These are phyloP conservation scores for Neckera pumila DNA, from an alignment of 225 moss, liverwort and hornwort species.

Conservation along the genomic window DNA sequence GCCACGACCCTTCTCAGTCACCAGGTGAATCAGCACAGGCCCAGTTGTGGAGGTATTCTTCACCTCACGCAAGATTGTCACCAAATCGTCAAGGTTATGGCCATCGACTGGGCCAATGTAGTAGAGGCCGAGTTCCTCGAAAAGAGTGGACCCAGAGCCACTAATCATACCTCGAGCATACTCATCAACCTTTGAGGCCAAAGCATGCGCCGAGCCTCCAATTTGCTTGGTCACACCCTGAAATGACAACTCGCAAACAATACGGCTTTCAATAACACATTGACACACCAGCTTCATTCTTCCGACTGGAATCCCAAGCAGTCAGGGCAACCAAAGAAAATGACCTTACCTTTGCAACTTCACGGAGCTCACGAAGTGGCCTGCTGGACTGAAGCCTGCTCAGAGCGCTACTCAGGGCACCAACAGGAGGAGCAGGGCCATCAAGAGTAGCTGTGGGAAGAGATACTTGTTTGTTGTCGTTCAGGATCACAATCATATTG, in stretches of 20 bases:
- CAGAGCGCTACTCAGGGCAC: constrained; percentile 43
- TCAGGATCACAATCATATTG: constrained; percentile 51
- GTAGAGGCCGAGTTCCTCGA: constrained; percentile 53
- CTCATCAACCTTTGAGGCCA: constrained; percentile 51
- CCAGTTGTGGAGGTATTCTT: constrained; percentile 43
- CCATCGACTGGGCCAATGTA: constrained; percentile 54
- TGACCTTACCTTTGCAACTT: constrained; percentile 30
- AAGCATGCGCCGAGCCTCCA: constrained; percentile 34
- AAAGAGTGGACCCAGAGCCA: constrained; percentile 52
- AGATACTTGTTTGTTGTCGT: constrained; percentile 48
- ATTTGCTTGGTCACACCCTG: constrained; percentile 56
- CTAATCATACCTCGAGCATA: constrained; percentile 59
- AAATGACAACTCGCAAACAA: not conserved
- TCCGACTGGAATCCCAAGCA: not conserved
- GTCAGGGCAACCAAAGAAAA: not conserved
- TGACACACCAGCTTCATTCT: not conserved
- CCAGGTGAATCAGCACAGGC: constrained; percentile 48
- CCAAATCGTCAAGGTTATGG: constrained; percentile 53
- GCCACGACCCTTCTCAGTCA: constrained; percentile 46
- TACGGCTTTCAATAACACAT: not conserved
- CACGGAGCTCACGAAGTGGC: constrained; percentile 51
- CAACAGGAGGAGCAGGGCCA: constrained; percentile 50
- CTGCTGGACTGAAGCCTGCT: constrained; percentile 49
- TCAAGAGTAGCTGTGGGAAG: constrained; percentile 48
- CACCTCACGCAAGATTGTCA: constrained; percentile 50